These are phyloP conservation scores for Drechslera avenae DNA, from an alignment of 2,329 filamentous ascomycete genomes.

Conservation along the genomic window DNA sequence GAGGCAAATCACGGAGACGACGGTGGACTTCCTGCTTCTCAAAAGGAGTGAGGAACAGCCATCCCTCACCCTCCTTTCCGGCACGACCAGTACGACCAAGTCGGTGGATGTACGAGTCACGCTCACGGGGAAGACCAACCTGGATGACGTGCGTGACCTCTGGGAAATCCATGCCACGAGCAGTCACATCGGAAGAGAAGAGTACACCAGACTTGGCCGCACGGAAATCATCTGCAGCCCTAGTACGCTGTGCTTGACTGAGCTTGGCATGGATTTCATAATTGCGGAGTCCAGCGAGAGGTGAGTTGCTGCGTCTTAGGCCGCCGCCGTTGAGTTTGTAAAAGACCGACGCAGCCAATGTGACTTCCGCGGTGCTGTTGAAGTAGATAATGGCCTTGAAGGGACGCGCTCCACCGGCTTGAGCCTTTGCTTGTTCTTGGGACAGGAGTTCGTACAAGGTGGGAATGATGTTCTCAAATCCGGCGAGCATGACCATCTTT, in stretches of 20 bases:
- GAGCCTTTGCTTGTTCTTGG: conserved; percentile 58
- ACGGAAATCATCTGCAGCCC: conserved; percentile 74
- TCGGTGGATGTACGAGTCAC: conserved; percentile 58
- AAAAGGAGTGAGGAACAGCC: conserved; percentile 64
- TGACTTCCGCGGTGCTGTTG: conserved; percentile 75
- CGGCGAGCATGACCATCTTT: conserved; percentile 68
- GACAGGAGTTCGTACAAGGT: conserved; percentile 76
- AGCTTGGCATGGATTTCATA: conserved; percentile 80
- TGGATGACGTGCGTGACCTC: conserved; percentile 60
- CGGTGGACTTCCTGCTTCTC: conserved; percentile 58
- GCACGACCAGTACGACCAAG: conserved; percentile 65
- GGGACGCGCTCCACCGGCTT: conserved; percentile 56
- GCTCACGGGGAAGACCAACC: conserved; percentile 52
- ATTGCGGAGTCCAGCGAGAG: conserved; percentile 47
- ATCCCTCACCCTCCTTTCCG: conserved; percentile 73
- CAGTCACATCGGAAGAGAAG: conserved; percentile 58
- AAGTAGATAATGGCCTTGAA: conserved; percentile 99
- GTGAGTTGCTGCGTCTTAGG: conserved; percentile 33
- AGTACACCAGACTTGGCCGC: conserved; percentile 60
- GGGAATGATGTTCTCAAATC: conserved; percentile 78
- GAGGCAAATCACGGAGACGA: conserved; percentile 64
- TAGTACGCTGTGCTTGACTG: conserved; percentile 70
- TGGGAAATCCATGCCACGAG: conserved; percentile 60
- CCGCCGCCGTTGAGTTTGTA: conserved; percentile 52
- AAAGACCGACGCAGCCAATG: conserved; percentile 66